Base-by-base conservation (phyloP, 2,329 filamentous ascomycete species). In the Dactylellina sp. region DNA sequence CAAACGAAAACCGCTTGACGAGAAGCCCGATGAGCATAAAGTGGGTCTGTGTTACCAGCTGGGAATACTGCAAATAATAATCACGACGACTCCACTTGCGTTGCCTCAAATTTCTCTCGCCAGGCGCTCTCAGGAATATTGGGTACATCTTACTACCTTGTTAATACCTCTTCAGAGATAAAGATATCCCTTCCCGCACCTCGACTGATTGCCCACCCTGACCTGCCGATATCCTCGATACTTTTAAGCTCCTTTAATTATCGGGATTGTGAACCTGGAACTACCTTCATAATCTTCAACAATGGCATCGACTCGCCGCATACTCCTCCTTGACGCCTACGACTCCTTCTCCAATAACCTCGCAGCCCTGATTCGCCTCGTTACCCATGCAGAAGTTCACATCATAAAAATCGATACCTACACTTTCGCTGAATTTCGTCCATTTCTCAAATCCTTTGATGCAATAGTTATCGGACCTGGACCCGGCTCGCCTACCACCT, bases 301-400 rank as follows among this genome's bases (percentile, higher is more conserved):
- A 37, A 74, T 74, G 61, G 16, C 55, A 7, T 47, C 68, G 9
- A 25, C 42, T 9, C 60, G 71, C 57, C 83, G 84, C 72, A 90
- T 98, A 75, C 87, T 98, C 76, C 97, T 96, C 82, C 85, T 99
- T 77, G 95, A 98, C 81, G 93, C 94, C 75, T 96, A 96, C 82
- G 95, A 99, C 83, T 97, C 93, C 44, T 99, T 97, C 82, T 92
- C 93, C 63, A 93, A 96, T 82, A 98, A 97, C 82, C 95, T 98
- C 78, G 88, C 96, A 60, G 89, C 91, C 4, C 86, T 97, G 35
- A 85, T 98, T 50, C 86, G 90, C 77, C 88, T 89, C 2, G 85
- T 87, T 2, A 85, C 96, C 7, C 82, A 85, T 71, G 90, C 87
- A 18, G 84, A 89, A 14, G 89, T 96, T 35, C 86, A 86, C 49